These are phyloP conservation scores for Tagetes erecta DNA, from an alignment of 129 eudicot species.

Conservation along the genomic window DNA sequence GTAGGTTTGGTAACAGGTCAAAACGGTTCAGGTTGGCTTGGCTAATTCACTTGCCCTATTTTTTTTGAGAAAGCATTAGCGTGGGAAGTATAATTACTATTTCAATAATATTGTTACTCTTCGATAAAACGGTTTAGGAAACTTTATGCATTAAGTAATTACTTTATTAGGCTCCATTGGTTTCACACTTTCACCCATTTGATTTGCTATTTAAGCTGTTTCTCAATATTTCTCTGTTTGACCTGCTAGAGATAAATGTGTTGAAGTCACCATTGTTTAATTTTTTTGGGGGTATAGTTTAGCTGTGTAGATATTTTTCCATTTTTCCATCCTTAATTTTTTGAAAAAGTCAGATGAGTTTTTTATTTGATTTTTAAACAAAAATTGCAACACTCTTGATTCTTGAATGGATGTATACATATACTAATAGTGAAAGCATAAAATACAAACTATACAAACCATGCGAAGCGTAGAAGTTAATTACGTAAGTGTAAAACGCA, in stretches of 20 bases:
- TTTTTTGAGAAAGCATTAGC: not conserved
- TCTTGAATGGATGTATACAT: too few species aligned
- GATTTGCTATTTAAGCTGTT: not conserved
- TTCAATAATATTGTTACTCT: not conserved
- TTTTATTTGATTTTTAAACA: not conserved
- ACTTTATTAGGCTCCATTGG: not conserved
- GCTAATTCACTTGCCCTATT: not conserved
- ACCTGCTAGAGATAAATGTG: not conserved
- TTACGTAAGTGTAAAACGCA: too few species aligned
- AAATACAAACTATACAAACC: too few species aligned
- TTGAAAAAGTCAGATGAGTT: not conserved
- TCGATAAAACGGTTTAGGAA: not conserved
- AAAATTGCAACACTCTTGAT: not conserved
- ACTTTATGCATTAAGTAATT: not conserved
- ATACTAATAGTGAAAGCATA: too few species aligned
- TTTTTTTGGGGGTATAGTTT: not conserved
- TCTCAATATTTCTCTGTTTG: not conserved
- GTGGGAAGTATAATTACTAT: not conserved
- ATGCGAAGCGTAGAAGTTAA: too few species aligned
- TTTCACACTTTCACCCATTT: not conserved
- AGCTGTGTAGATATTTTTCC: not conserved
- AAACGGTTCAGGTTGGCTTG: not conserved
- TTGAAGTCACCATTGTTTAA: not conserved
- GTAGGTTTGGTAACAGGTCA: not conserved
- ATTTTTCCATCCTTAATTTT: not conserved